These are phyloP conservation scores for Citrus inodora DNA, from an alignment of 345 rosid species.

Conservation along the genomic window DNA sequence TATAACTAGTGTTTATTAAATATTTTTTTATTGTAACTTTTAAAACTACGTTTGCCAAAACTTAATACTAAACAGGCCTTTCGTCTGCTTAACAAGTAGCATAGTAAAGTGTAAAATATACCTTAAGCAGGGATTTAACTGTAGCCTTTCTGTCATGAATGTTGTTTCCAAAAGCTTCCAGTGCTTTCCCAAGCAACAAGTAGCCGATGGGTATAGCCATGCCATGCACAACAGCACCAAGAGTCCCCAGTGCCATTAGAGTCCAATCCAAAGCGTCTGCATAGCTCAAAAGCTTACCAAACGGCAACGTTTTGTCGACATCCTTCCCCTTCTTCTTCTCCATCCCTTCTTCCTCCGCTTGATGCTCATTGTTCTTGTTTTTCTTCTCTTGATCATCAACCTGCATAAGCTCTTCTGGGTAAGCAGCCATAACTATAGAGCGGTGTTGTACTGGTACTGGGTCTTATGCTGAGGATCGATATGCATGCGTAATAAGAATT, in stretches of 20 bases:
- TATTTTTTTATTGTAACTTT: fast-evolving
- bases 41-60: no score
- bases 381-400: background rate
- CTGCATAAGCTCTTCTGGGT: background rate
- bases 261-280: conserved; percentile 55
- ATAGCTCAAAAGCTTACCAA: conserved; percentile 45
- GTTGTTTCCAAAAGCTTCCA: conserved; percentile 48
- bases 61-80: no score
- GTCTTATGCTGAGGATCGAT: background rate
- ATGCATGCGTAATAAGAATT: background rate
- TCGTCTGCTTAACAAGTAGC: no score
- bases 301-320: conserved; percentile 18
- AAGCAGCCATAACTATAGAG: background rate
- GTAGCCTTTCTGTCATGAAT: conserved; percentile 21
- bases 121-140: conserved; percentile 44
- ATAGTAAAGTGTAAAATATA: background rate
- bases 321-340: background rate
- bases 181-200: conserved; percentile 56
- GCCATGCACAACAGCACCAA: conserved; percentile 57
- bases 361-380: background rate
- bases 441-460: background rate
- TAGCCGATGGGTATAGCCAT: conserved; percentile 61
- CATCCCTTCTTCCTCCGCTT: background rate
- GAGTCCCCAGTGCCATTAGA: conserved; percentile 49
- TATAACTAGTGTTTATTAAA: no score